Evolutionary conservation across 257 asterid genomes (phyloP).

Genomic region (Ilex aquifolium): DNA sequence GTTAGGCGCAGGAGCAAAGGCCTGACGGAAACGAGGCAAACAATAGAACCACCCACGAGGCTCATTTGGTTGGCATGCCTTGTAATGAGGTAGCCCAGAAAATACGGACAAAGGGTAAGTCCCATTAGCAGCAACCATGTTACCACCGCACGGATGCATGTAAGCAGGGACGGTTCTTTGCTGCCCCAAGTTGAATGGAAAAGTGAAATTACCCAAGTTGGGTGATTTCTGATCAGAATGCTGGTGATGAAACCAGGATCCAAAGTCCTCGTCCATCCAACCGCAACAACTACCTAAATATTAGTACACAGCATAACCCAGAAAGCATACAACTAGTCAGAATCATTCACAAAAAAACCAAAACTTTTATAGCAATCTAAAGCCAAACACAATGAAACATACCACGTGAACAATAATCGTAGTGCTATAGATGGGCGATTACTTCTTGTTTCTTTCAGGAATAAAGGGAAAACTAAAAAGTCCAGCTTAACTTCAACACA

Average conservation of each 20-base stretch:
- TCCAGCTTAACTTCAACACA: slow-evolving; percentile 55
- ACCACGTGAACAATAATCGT: slow-evolving; percentile 21
- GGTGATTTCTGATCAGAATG: slow-evolving; percentile 30
- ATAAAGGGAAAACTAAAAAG: slow-evolving; percentile 27
- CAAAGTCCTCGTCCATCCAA: slow-evolving; percentile 67
- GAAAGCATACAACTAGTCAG: slow-evolving; percentile 10
- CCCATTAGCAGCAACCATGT: slow-evolving; percentile 35
- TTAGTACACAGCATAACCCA: neutral
- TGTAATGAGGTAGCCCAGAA: slow-evolving; percentile 31
- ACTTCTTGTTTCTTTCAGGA: slow-evolving; percentile 37
- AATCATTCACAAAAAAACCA: neutral
- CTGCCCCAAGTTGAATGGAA: slow-evolving; percentile 25
- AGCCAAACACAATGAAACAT: slow-evolving; percentile 2
- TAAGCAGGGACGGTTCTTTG: slow-evolving; percentile 28
- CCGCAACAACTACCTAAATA: slow-evolving; percentile 46
- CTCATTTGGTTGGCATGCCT: slow-evolving; percentile 27
- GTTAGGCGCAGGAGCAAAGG: slow-evolving; percentile 28
- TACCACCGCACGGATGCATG: slow-evolving; percentile 27
- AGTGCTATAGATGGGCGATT: slow-evolving; percentile 31
- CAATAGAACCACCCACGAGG: slow-evolving; percentile 32
- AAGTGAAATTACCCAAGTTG: slow-evolving; percentile 27
- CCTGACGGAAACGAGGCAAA: slow-evolving; percentile 33
- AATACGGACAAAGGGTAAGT: slow-evolving; percentile 26
- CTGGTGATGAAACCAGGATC: slow-evolving; percentile 39
- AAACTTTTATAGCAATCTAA: neutral